phyloP scores from a whole-genome alignment of 2,329 filamentous ascomycete species.

The Achaetomium macrosporum region DNA sequence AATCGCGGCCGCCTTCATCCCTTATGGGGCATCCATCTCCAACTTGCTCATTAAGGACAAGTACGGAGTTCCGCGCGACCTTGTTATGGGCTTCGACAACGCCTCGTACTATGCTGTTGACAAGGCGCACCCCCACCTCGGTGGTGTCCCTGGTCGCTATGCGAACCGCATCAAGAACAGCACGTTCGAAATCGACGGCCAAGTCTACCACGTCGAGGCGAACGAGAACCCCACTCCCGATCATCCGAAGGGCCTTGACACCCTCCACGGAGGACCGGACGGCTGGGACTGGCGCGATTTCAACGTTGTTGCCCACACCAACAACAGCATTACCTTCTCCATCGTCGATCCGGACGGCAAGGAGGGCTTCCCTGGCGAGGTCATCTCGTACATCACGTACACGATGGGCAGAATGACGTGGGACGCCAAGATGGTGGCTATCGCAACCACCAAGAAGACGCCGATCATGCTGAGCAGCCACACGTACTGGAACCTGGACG shows the following conservation, averaged over 20 bases:
- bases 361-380: conserved; percentile 73
- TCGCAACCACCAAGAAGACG: conserved; percentile 67
- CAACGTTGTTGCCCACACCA: conserved; percentile 63
- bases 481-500: conserved; percentile 80
- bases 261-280: conserved; percentile 62
- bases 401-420: conserved; percentile 60
- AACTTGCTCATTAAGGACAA: conserved; percentile 67
- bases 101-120: conserved; percentile 63
- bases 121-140: conserved; percentile 63
- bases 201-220: conserved; percentile 50
- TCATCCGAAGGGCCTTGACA: conserved; percentile 51
- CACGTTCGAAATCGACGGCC: conserved; percentile 62
- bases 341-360: conserved; percentile 67
- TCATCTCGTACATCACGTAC: conserved; percentile 69
- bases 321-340: conserved; percentile 66
- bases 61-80: conserved; percentile 61
- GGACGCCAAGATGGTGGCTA: conserved; percentile 67
- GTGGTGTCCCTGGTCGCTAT: conserved; percentile 68
- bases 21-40: conserved; percentile 68
- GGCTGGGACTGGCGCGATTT: conserved; percentile 78
- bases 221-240: conserved; percentile 56
- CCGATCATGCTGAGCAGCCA: conserved; percentile 74
- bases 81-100: conserved; percentile 72
- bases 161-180: conserved; percentile 78
- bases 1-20: conserved; percentile 63